Percentiles rank a stretch among this genome's conserved stretches.
These are phyloP conservation scores for Mortierella antarctica DNA, from an alignment of 192 early-diverging fungal species.

Conservation along the genomic window DNA sequence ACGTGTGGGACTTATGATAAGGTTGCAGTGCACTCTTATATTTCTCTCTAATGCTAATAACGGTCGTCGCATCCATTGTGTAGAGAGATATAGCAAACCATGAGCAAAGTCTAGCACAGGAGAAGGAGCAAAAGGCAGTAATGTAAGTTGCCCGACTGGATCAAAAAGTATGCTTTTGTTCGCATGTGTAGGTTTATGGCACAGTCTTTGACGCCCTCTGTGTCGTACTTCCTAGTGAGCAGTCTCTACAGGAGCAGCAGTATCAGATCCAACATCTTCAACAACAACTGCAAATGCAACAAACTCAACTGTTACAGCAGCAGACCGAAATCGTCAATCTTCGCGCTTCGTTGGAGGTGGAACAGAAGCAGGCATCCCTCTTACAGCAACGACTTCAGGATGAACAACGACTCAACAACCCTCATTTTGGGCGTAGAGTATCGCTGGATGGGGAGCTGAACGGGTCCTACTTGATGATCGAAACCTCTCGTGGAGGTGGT, in stretches of 20 bases:
- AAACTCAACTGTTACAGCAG: conserved; percentile 40
- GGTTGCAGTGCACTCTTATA: neutral
- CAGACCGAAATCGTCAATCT: conserved; percentile 48
- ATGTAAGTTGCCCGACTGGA: conserved; percentile 15
- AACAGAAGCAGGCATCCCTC: conserved; percentile 29
- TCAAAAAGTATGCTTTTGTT: neutral
- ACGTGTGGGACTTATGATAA: neutral
- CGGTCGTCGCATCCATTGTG: neutral
- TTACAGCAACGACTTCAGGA: conserved; percentile 29
- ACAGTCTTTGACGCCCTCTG: neutral
- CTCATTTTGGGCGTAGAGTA: conserved; percentile 24
- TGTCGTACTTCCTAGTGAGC: conserved; percentile 14
- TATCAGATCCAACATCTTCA: conserved; percentile 31
- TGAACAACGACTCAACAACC: conserved; percentile 18
- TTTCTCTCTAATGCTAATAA: neutral
- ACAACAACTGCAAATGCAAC: conserved; percentile 41
- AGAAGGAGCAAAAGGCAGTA: conserved; percentile 21
- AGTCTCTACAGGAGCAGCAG: conserved; percentile 30
- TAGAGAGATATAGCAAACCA: conserved; percentile 20
- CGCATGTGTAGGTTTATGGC: neutral
- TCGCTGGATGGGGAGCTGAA: conserved; percentile 35
- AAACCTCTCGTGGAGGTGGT: neutral
- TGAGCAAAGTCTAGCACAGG: conserved; percentile 17
- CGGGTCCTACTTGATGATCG: conserved; percentile 41
- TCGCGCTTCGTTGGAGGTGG: conserved; percentile 32